Conservation (phyloP, 768 basidiomycete genomes). For the Ephemerocybe angulata region DNA sequence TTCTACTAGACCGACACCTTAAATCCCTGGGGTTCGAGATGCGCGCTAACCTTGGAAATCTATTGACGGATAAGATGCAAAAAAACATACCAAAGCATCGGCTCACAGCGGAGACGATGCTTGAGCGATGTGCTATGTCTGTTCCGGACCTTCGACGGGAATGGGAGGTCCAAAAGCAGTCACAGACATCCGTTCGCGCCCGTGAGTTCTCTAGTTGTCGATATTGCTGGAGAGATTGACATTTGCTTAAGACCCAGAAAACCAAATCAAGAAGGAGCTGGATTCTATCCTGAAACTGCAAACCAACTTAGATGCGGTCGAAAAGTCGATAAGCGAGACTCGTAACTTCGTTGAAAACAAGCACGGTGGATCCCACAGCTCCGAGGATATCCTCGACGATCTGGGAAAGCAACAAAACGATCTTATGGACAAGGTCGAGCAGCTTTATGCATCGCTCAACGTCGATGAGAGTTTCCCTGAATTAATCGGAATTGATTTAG, state of each 20-base stretch:
- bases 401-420: too few relatives aligned
- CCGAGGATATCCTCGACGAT: too few relatives aligned
- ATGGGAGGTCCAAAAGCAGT: background rate
- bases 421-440: constrained; percentile 29
- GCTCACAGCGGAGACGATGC: background rate
- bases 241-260: background rate
- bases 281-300: too few relatives aligned
- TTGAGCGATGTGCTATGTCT: background rate
- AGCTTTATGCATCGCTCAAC: constrained; percentile 33
- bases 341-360: too few relatives aligned
- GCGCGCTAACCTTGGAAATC: too few relatives aligned
- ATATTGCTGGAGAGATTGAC: background rate
- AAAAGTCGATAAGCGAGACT: too few relatives aligned
- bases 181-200: background rate
- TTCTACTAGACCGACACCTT: too few relatives aligned
- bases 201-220: background rate
- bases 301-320: too few relatives aligned
- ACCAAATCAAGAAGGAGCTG: background rate
- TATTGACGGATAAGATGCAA: too few relatives aligned
- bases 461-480: constrained; percentile 29
- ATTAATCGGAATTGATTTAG: constrained; percentile 23
- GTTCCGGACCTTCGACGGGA: background rate
- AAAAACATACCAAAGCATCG: background rate
- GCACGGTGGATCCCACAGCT: too few relatives aligned
- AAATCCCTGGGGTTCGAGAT: too few relatives aligned